Evolutionary conservation across 202 grass and related monocot genomes (phyloP), one percentile per base, ranked within the genome.

Genomic region (Setaria viridis): DNA sequence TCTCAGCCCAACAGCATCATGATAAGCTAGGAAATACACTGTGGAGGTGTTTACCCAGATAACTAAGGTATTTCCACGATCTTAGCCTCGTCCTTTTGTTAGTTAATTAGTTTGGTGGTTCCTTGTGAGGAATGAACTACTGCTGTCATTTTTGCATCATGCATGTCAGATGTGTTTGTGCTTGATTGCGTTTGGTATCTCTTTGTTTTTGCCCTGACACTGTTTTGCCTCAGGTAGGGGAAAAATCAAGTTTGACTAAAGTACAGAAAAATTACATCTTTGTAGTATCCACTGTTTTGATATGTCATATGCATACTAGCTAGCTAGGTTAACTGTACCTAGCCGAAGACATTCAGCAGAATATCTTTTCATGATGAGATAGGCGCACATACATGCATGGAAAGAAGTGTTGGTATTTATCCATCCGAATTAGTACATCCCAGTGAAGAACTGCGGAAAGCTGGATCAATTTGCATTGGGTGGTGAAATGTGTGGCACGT

Each of bases 401-500:
- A 62, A 78, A 72, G 8, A 56, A 77, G 21, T 43, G 54, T 70
- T 17, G 10, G 48, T 82, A 33, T 32, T 25, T 77, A 69, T 82
- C 80, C 45, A 77, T 9, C 16, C 17, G 17, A 82, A 68, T 63
- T 47, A 25, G 25, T 25, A 6, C 15, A 19, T 41, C 0, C 0
- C 1, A 48, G 46, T 84, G 29, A 80, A 62, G 47, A 74, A 41
- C 39, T 6, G 39, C 4, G 43, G 50, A 69, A 41, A 74, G 25
- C 42, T 60, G 21, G 33, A 85, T 59, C 45, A 35, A 67, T 78
- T 14, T 50, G 12, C 12, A 11, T 56, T 81, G 39, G 17, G 70
- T 78, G 77, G 89, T 78, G 30, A 67, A 77, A 91, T 67, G 17
- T 10, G 45, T 67, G 65, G 81, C 89, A 59, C 79, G 67, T 66